These are phyloP conservation scores for Saccharomyces cerevisiae DNA, from an alignment of 805 yeast species.

Conservation along the genomic window DNA sequence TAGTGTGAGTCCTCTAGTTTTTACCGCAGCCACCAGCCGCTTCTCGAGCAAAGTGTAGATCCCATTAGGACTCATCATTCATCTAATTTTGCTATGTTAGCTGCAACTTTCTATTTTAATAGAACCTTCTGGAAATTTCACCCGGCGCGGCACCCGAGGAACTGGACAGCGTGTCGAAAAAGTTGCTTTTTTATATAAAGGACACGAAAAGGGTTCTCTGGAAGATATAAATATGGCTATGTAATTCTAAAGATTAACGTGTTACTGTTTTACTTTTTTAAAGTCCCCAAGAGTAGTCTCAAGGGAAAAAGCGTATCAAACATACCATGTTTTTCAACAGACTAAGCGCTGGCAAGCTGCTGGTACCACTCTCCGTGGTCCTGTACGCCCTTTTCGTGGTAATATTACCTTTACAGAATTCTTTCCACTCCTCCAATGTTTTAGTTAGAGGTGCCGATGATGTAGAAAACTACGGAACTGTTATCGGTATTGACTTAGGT, in stretches of 20 bases:
- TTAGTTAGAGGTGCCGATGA: constrained; percentile 33
- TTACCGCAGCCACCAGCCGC: not conserved
- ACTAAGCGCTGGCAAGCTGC: constrained; percentile 31
- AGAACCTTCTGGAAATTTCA: constrained; percentile 5
- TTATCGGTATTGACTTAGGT: constrained; percentile 93
- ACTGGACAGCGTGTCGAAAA: not conserved
- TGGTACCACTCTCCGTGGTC: constrained; percentile 37
- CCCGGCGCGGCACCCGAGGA: not conserved
- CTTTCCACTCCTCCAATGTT: constrained; percentile 24
- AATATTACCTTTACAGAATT: constrained; percentile 23
- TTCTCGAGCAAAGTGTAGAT: not conserved
- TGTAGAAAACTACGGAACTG: constrained; percentile 49
- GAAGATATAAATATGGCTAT: not conserved
- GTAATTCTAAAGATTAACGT: not conserved
- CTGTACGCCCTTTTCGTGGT: constrained; percentile 26
- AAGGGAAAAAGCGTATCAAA: not conserved
- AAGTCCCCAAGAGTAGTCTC: not conserved
- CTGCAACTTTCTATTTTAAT: not conserved
- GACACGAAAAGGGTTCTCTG: not conserved
- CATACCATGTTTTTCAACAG: constrained; percentile 9
- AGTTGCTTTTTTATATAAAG: not conserved
- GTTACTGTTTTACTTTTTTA: not conserved
- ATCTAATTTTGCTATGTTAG: not conserved
- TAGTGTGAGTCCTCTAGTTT: not conserved
- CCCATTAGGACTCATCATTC: not conserved